Base-by-base conservation (phyloP, 768 basidiomycete genomes). In the Solioccasus polychromus region DNA sequence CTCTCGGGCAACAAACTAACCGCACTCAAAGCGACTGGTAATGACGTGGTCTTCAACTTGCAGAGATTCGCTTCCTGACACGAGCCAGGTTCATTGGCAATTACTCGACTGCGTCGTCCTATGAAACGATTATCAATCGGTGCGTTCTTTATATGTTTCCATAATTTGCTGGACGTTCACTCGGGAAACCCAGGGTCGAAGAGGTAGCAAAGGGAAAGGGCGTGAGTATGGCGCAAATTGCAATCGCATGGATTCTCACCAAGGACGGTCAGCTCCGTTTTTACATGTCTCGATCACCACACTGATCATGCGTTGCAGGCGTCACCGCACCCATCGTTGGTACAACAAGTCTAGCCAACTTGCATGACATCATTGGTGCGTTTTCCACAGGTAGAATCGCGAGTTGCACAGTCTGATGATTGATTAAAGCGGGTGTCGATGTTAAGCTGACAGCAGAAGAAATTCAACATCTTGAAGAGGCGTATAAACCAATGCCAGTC, bases 371-470 rank as follows among this genome's bases (percentile, higher is more conserved):
- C 42, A 66, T 75, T 34, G 70, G 68, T 68, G 30, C 12, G 66
- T 51, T 35, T 8, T 44, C 5, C 24, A 14, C 25, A 37, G 12
- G 9, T 19, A 7, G 37, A 22, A 19, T 9, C 3, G 2, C 29
- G 12, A 32, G n/a, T 32, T 28, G 4, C 11, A 24, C 15, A 37
- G 42, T 15, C 40, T 62, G 17, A 61, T n/a, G 17, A 25, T 2
- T 5, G 6, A 14, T 28, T 25, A 12, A 42, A 71, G 70, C 45
- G 41, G 61, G 60, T 1, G 57, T 76, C 34, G 61, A 76, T 26
- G 51, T 80, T 36, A 60, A 70, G 35, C 62, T 82, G 47, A 71
- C 71, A 0, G 59, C 61, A 14, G 80, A 79, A 20, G 80, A 82
- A 49, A 63, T 75, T 29, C 63, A 70, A 44, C 69, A 66, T 35